Evolutionary conservation across 306 rosid species (phyloP), one percentile per base, ranked within the genome.

Genomic region (Hippophae tibetana): DNA sequence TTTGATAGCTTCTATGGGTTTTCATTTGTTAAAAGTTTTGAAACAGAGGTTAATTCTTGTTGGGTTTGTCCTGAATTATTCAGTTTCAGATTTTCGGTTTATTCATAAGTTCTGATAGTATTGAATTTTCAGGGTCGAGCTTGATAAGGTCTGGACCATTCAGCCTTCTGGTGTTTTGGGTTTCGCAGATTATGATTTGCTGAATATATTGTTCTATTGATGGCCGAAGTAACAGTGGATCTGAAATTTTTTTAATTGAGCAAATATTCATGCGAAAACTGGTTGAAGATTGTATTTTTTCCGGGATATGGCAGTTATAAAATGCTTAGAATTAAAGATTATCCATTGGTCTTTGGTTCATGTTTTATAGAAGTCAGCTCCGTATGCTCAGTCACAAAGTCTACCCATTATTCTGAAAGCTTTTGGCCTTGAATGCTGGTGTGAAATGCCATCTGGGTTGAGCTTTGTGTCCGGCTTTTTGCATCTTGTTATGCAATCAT

Each of bases 201-300:
- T 72, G 51, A 56, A 7, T 68, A 40, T 55, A 57, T 47, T 61
- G 55, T 73, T 65, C 62, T 64, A 61, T 56, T 75, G 56, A 59
- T 79, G 69, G 75, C 67, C 69, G 73, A 72, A 66, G 84, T 72
- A 52, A 31, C 56, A 72, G 80, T 79, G 84, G 95, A 86, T 90
- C 90, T 81, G 76, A 74, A 58, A 46, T 61, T 73, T 76, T 56
- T 27, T 61, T 59, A 78, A 56, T 71, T 78, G 63, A 78, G 64
- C 85, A 78, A 78, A 78, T 78, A 71, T 77, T 81, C 73, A 73
- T 72, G 76, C 71, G 61, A 72, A 65, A 69, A 69, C 66, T 44
- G 53, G 70, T 68, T 43, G 77, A 68, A 56, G 78, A 55, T 74
- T 62, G 72, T 75, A 69, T 69, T 57, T 72, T 73, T 13, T 27